Evolutionary conservation across 768 basidiomycete genomes (phyloP).

Genomic region (Glaciozyma martinii): DNA sequence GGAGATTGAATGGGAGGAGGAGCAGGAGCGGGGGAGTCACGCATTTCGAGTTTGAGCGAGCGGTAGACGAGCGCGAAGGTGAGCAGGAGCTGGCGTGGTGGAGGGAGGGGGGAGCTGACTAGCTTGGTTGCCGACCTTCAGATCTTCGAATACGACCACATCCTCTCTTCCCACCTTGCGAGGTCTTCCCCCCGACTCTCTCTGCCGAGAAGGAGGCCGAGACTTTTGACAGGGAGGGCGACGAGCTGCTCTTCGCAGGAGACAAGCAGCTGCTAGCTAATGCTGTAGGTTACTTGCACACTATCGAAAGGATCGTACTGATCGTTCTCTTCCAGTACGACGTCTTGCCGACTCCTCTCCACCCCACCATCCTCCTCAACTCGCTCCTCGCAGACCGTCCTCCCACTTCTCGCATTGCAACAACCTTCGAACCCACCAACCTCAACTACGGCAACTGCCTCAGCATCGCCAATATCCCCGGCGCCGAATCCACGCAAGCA

Average conservation of each 20-base stretch:
- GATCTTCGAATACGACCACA: not conserved
- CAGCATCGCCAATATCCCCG: not conserved
- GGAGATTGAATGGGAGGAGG: not conserved
- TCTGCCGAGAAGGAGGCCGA: conserved; percentile 4
- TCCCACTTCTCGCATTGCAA: not conserved
- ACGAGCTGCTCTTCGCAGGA: not conserved
- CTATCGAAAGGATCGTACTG: not conserved
- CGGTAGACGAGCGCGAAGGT: conserved; percentile 4
- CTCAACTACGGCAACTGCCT: conserved; percentile 17
- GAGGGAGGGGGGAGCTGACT: not conserved
- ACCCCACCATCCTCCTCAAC: conserved; percentile 21
- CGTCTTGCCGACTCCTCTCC: conserved; percentile 2
- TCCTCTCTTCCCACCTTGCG: too few species aligned
- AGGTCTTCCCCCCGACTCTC: not conserved
- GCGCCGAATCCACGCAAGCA: not conserved
- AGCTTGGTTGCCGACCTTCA: not conserved
- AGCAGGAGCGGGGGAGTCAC: conserved; percentile 2
- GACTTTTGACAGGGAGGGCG: conserved; percentile 6
- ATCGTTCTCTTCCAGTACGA: not conserved
- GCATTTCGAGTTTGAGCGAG: conserved; percentile 4
- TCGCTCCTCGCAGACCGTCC: not conserved
- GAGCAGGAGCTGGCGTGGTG: not conserved
- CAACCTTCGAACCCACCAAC: conserved; percentile 1
- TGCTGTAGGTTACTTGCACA: not conserved
- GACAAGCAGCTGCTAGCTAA: conserved; percentile 2